Conservation (phyloP, 139 green algal genomes). For the Trebouxia sp. region DNA sequence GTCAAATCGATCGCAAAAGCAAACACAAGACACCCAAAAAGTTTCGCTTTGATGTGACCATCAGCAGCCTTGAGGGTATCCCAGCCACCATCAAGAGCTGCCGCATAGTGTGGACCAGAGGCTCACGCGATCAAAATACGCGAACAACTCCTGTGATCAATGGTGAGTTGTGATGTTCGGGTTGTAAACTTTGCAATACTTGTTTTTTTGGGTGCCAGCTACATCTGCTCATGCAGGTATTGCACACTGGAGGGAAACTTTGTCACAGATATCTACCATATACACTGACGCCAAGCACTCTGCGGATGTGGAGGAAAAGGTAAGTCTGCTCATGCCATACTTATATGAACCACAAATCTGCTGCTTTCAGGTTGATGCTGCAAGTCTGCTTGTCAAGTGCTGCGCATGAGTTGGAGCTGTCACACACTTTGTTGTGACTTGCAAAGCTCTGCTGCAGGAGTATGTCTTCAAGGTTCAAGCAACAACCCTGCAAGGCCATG, state of each 20-base stretch:
- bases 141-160: background rate
- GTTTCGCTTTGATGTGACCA: slow-evolving; percentile 24
- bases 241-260: slow-evolving; percentile 10
- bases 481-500: background rate
- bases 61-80: slow-evolving; percentile 20
- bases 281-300: slow-evolving; percentile 25
- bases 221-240: background rate
- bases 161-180: background rate
- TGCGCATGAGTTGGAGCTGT: background rate
- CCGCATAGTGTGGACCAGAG: slow-evolving; percentile 23
- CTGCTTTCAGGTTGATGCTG: too few species aligned
- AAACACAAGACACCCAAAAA: slow-evolving; percentile 23
- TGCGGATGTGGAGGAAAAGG: slow-evolving; percentile 25
- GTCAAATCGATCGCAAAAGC: slow-evolving; percentile 20
- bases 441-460: slow-evolving; percentile 19
- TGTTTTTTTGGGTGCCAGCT: background rate
- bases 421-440: too few species aligned
- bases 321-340: too few species aligned
- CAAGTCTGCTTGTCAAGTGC: background rate
- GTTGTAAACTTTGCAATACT: background rate
- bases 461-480: slow-evolving; percentile 28
- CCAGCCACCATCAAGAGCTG: slow-evolving; percentile 22
- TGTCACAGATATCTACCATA: slow-evolving; percentile 16
- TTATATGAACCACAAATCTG: too few species aligned
- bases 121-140: background rate